Base-by-base conservation (phyloP, 441 rosid species). In the Macaranga tanarius region DNA sequence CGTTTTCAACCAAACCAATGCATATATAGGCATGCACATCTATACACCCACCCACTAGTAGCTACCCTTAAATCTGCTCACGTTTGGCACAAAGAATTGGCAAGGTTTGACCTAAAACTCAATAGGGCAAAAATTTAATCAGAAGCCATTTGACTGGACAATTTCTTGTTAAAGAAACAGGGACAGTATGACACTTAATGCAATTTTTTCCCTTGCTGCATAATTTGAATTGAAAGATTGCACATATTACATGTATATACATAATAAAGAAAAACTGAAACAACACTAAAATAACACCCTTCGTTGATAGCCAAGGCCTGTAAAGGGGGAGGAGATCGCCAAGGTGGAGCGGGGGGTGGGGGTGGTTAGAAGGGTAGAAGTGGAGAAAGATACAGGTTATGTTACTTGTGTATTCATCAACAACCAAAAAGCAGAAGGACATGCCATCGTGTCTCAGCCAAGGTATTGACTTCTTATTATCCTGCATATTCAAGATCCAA, bases 401-500 rank as follows among this genome's bases (percentile, higher is more conserved):
- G 7, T n/a, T n/a, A 42, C 45, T 7, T 42, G 45, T 42, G 11
- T 15, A 56, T 10, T 54, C 42, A 55, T 15, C 44, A 1, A 25
- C 17, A 23, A 59, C 44, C 68, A 31, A n/a, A 59, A 55, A 50
- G 57, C 9, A 20, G 26, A 70, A 0, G 38, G 0, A 16, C 3
- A 61, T 62, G 1, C 38, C 38, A 4, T 50, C 54, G 2, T 2
- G 51, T 75, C 67, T 68, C 63, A 34, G 44, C 31, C 44, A 66
- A 44, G 82, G 70, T 79, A 78, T 12, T 38, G 58, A 19, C 76
- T 72, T 73, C 88, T 77, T 28, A 44, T 26, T 34, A 74, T 69
- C 79, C 86, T 85, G 86, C 86, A 81, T 62, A 76, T 75, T 73
- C 52, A 51, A 4, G 62, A 20, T 7, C 9, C 25, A 76, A 77